These are phyloP conservation scores for Arxiozyma heterogenica DNA, from an alignment of 1,139 yeast genomes.

Conservation along the genomic window DNA sequence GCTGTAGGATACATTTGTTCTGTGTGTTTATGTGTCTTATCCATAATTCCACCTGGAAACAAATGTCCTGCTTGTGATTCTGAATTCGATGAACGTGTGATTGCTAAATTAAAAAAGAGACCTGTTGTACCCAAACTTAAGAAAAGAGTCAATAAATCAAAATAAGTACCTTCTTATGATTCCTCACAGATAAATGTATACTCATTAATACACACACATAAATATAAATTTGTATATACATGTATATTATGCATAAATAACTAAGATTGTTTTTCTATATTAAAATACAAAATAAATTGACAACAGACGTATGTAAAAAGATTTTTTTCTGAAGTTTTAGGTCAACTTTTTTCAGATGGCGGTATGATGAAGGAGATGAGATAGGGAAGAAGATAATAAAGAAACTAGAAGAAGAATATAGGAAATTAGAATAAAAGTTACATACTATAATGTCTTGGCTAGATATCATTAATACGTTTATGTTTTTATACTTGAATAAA, in stretches of 20 bases:
- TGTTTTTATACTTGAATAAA: no score
- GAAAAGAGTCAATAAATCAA: conserved; percentile 6
- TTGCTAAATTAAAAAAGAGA: conserved; percentile 43
- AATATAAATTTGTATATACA: no score
- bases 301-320: conserved; percentile 30
- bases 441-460: background rate
- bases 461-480: no score
- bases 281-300: background rate
- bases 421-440: no score
- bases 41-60: conserved; percentile 44
- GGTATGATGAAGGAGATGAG: no score
- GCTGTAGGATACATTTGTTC: conserved; percentile 94
- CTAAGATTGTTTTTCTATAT: background rate
- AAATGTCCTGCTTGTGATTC: conserved; percentile 65
- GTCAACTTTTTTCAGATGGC: background rate
- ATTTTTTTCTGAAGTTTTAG: no score
- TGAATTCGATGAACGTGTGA: conserved; percentile 47
- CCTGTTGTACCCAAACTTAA: conserved; percentile 22
- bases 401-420: background rate
- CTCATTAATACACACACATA: background rate
- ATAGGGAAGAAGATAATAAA: background rate
- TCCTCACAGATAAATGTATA: background rate
- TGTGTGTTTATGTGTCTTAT: conserved; percentile 70
- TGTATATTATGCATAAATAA: background rate
- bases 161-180: background rate